Evolutionary conservation across 306 rosid species (phyloP).

Genomic region (Bauhinia variegata): DNA sequence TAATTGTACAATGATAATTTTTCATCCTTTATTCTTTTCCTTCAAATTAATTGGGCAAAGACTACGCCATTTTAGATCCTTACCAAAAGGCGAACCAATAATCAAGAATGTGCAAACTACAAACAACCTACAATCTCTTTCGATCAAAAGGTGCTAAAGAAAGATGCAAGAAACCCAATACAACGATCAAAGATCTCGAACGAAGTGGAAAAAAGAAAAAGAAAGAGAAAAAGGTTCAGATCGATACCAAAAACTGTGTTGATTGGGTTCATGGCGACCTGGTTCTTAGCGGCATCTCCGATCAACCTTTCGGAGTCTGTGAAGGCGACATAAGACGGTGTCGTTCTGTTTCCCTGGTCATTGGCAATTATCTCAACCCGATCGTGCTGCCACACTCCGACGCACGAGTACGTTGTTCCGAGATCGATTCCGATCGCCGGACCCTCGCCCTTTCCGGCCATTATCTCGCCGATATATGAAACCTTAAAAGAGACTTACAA

Average conservation of each 20-base stretch:
- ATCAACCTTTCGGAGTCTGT: slow-evolving; percentile 76
- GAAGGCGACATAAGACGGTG: slow-evolving; percentile 79
- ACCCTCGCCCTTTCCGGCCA: slow-evolving; percentile 82
- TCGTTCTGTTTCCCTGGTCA: slow-evolving; percentile 81
- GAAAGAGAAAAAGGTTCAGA: background rate
- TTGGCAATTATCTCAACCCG: slow-evolving; percentile 82
- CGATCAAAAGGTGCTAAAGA: too few species aligned
- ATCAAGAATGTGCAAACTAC: background rate
- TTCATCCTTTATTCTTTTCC: background rate
- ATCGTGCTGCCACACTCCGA: slow-evolving; percentile 87
- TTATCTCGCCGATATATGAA: background rate
- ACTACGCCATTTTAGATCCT: background rate
- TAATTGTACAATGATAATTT: background rate
- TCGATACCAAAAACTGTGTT: slow-evolving; percentile 80
- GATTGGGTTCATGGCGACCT: slow-evolving; percentile 85
- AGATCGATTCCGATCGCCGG: slow-evolving; percentile 89
- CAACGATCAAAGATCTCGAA: background rate
- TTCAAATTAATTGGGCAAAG: background rate
- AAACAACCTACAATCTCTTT: background rate
- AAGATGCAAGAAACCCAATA: background rate
- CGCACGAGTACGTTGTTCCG: slow-evolving; percentile 79
- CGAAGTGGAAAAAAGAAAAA: too few species aligned
- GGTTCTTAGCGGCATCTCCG: slow-evolving; percentile 84
- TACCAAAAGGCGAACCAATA: background rate
- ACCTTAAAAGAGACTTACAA: background rate